Percentiles rank a stretch among this genome's conserved stretches.
Evolutionary conservation across 176 grass and related monocot species (phyloP).

Genomic region (Alloteropsis semialata): DNA sequence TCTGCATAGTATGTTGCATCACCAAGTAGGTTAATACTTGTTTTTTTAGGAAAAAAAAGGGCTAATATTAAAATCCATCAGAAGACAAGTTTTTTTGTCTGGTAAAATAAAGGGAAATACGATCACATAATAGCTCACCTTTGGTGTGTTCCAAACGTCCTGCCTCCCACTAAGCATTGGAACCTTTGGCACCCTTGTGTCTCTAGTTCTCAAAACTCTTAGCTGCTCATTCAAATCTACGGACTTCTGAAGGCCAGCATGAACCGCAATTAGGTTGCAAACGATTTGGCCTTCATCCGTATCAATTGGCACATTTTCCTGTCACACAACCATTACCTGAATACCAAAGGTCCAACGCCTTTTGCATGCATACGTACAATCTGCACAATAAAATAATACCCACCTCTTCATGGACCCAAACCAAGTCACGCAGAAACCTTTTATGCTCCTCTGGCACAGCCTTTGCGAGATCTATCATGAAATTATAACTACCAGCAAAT

Average conservation of each 20-base stretch:
- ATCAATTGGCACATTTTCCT: slow-evolving; percentile 70
- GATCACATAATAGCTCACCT: slow-evolving; percentile 38
- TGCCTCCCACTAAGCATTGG: slow-evolving; percentile 64
- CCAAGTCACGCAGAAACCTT: slow-evolving; percentile 70
- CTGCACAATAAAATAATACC: not conserved
- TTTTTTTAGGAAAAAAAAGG: not conserved
- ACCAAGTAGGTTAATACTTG: not conserved
- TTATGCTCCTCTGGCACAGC: slow-evolving; percentile 81
- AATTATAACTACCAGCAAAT: not conserved
- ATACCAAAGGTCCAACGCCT: not conserved
- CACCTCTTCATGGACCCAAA: slow-evolving; percentile 96
- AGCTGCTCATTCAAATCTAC: slow-evolving; percentile 64
- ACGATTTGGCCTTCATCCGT: slow-evolving; percentile 58
- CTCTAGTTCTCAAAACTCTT: slow-evolving; percentile 58
- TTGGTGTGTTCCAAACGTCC: slow-evolving; percentile 77
- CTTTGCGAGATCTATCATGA: slow-evolving; percentile 56
- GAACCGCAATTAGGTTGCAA: slow-evolving; percentile 80
- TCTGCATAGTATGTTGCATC: not conserved
- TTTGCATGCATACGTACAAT: not conserved
- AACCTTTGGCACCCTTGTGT: slow-evolving; percentile 64
- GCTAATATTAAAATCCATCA: not conserved
- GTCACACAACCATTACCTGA: slow-evolving; percentile 17
- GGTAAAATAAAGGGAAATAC: not conserved
- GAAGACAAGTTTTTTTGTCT: not conserved
- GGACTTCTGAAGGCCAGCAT: slow-evolving; percentile 73